Evolutionary conservation across 768 basidiomycete species (phyloP), one percentile per base, ranked within the genome.

Genomic region (Phlebiopsis flavidoalba): DNA sequence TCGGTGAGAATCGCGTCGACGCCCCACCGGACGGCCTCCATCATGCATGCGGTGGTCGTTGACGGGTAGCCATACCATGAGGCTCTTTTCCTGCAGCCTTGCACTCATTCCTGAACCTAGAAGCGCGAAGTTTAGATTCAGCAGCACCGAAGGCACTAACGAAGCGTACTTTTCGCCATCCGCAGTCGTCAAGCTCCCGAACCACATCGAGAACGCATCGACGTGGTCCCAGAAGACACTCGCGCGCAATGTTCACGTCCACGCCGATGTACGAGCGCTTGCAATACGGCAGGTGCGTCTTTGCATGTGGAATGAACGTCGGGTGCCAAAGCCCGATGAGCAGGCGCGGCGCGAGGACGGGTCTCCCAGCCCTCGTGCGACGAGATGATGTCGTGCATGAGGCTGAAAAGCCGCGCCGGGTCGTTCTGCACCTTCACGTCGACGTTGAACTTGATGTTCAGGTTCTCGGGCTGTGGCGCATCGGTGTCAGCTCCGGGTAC

Each of bases 31-130:
- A 86, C 88, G 47, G 87, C 89, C 89, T 94, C 91, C 82, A 92
- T 89, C 92, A 94, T 93, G 69, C 93, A 86, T 57, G 84, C 85
- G 10, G 86, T n/a, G 86, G 50, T 87, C 81, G 69, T 99, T 99
- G 26, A 98, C 96, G 0, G n/a, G 97, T 99, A n/a, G n/a, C 97
- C 95, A 98, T 3, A 94, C 93, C 83, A 95, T 88, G 59, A 98
- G 66, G 65, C 81, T 80, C 81, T 97, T 97, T n/a, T 19, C 89
- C 89, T 0, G 85, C 85, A 15, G 70, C 77, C 70, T 86, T 86
- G 76, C 93, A 95, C 65, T 95, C 89, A 50, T 78, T 74, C 58
- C 87, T 77, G 78, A 99, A 98, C 78, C 95, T 83, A 67, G 40
- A 17, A 26, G 7, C 17, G 11, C 5, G 15, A 12, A 31, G 26